Evolutionary conservation across 352 stramenopile species (phyloP).

Genomic region (Globisporangium acanthophoron): DNA sequence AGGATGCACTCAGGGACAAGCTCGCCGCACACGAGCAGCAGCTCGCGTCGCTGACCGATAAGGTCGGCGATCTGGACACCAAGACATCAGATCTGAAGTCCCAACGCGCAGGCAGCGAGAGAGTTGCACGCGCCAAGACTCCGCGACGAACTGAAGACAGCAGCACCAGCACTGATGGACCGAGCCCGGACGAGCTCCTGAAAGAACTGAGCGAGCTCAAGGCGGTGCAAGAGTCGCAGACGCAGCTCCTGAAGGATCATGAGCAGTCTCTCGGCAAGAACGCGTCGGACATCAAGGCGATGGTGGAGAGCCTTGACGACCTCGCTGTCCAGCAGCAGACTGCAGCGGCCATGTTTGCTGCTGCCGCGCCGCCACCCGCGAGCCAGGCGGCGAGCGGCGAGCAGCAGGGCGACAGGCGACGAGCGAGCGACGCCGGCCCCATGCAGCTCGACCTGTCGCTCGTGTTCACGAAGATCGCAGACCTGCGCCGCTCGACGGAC

Average conservation of each 20-base stretch:
- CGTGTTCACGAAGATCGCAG: slow-evolving; percentile 76
- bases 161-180: background rate
- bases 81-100: slow-evolving; percentile 10
- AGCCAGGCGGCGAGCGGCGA: slow-evolving; percentile 6
- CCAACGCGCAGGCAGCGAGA: background rate
- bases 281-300: slow-evolving; percentile 37
- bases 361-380: background rate
- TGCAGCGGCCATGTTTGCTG: slow-evolving; percentile 22
- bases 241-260: slow-evolving; percentile 40
- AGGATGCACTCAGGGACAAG: slow-evolving; percentile 28
- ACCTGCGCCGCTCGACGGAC: slow-evolving; percentile 57
- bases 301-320: slow-evolving; percentile 46
- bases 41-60: slow-evolving; percentile 28
- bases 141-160: slow-evolving; percentile 6
- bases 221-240: slow-evolving; percentile 29
- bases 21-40: slow-evolving; percentile 31
- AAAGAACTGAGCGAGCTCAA: slow-evolving; percentile 46
- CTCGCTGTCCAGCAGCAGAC: slow-evolving; percentile 48
- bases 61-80: slow-evolving; percentile 25
- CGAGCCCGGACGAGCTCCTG: slow-evolving; percentile 20
- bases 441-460: slow-evolving; percentile 64
- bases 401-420: background rate
- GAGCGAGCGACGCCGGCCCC: slow-evolving; percentile 7
- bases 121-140: slow-evolving; percentile 2
- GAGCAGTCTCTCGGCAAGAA: slow-evolving; percentile 37